Evolutionary conservation across 2,329 filamentous ascomycete species (phyloP).

Genomic region (Cercospora zeae-maydis): DNA sequence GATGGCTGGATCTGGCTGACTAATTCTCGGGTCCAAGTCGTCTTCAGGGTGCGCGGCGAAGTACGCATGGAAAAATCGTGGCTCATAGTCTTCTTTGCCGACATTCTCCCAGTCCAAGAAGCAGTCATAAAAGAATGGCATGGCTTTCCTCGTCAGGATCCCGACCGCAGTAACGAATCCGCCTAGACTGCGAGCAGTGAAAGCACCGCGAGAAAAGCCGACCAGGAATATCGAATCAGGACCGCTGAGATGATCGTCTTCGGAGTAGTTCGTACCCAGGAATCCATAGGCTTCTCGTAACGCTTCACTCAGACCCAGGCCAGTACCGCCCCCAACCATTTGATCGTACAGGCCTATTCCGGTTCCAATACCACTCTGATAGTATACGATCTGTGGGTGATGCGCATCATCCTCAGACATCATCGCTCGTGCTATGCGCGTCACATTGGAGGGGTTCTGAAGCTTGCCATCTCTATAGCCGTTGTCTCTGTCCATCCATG

Average conservation of each 20-base stretch:
- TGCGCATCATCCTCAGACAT: slow-evolving; percentile 34
- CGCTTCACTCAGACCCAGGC: slow-evolving; percentile 41
- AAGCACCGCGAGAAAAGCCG: slow-evolving; percentile 48
- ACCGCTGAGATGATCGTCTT: slow-evolving; percentile 28
- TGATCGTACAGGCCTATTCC: slow-evolving; percentile 35
- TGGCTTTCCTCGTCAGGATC: slow-evolving; percentile 38
- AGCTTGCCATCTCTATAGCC: slow-evolving; percentile 33
- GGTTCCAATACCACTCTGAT: slow-evolving; percentile 39
- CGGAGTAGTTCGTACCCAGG: slow-evolving; percentile 57
- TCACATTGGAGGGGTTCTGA: slow-evolving; percentile 38
- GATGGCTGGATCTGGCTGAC: slow-evolving; percentile 13
- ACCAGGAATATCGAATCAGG: slow-evolving; percentile 46
- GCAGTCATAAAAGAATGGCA: slow-evolving; percentile 36
- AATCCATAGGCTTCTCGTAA: slow-evolving; percentile 62
- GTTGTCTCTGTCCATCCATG: slow-evolving; percentile 38
- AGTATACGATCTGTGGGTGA: slow-evolving; percentile 40
- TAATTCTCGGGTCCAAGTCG: slow-evolving; percentile 3
- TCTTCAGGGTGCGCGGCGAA: slow-evolving; percentile 25
- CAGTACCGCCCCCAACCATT: slow-evolving; percentile 35
- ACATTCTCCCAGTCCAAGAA: slow-evolving; percentile 37
- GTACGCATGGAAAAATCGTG: slow-evolving; percentile 32
- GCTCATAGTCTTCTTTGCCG: slow-evolving; percentile 29
- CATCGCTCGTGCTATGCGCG: slow-evolving; percentile 37
- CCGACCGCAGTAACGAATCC: slow-evolving; percentile 46
- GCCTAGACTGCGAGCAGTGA: slow-evolving; percentile 43